Conservation (phyloP, 2,329 filamentous ascomycete species). For the Phoma herbarum region DNA sequence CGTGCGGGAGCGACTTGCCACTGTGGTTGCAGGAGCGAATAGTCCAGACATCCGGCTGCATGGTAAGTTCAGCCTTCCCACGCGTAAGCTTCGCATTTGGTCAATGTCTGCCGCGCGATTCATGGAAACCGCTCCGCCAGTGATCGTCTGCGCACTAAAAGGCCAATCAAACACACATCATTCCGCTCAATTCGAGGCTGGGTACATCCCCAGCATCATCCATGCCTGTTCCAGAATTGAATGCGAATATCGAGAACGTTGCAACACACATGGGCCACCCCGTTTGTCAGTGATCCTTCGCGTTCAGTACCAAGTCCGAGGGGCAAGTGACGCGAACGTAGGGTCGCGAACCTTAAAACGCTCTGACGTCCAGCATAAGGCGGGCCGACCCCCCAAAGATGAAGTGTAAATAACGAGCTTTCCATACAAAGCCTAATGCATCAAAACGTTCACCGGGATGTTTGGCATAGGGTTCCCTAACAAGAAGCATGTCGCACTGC, state of each 20-base stretch:
- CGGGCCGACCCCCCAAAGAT: slow-evolving; percentile 24
- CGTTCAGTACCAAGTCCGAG: neutral
- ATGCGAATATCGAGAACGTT: neutral
- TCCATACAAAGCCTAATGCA: slow-evolving; percentile 3
- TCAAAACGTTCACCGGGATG: slow-evolving; percentile 17
- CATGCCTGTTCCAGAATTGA: slow-evolving; percentile 1
- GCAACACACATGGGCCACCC: slow-evolving; percentile 5
- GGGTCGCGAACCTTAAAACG: slow-evolving; percentile 14
- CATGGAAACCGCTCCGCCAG: slow-evolving; percentile 7
- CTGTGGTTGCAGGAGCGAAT: neutral
- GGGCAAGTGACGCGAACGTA: slow-evolving; percentile 19
- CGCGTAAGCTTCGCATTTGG: neutral
- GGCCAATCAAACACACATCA: slow-evolving; percentile 18
- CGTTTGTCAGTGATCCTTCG: slow-evolving; percentile 18
- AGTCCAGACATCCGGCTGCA: neutral
- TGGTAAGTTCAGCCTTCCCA: slow-evolving; percentile 8
- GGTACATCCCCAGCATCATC: slow-evolving; percentile 7
- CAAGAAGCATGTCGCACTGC: slow-evolving; percentile 11
- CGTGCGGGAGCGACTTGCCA: neutral
- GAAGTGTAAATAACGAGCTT: slow-evolving; percentile 10
- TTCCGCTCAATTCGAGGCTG: slow-evolving; percentile 7
- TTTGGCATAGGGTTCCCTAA: slow-evolving; percentile 5
- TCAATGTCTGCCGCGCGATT: neutral
- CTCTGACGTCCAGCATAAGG: slow-evolving; percentile 11
- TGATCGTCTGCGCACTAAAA: slow-evolving; percentile 14